Evolutionary conservation across 345 rosid species (phyloP).

Genomic region (Hevea brasiliensis): DNA sequence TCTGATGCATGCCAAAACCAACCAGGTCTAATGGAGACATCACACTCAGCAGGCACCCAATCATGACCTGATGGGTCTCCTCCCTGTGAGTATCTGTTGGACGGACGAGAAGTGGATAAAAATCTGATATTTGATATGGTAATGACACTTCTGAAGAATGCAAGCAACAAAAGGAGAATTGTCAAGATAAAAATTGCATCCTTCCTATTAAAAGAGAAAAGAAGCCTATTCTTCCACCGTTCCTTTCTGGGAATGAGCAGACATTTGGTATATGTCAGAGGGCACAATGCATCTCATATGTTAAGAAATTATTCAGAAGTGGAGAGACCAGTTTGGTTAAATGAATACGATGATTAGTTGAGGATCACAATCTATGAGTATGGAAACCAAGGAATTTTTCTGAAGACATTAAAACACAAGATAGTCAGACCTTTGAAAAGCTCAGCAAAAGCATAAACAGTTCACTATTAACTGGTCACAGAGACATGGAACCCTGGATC

Average conservation of each 20-base stretch:
- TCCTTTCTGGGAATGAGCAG: neutral
- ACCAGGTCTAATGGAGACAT: constrained; percentile 84
- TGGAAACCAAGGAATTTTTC: neutral
- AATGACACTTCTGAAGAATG: neutral
- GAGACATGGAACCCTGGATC: neutral
- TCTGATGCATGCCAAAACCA: constrained; percentile 96
- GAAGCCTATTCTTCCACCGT: neutral
- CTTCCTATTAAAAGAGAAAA: neutral
- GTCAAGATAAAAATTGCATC: neutral
- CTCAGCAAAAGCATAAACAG: neutral
- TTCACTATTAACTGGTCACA: neutral
- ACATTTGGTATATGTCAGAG: neutral
- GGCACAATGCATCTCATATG: neutral
- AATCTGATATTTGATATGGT: neutral
- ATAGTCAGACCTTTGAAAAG: neutral
- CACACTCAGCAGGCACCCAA: constrained; percentile 95
- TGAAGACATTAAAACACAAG: neutral
- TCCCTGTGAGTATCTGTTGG: constrained; percentile 47
- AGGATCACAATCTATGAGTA: neutral
- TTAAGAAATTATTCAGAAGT: neutral
- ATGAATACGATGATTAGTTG: neutral
- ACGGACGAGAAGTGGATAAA: constrained; percentile 13
- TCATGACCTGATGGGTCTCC: constrained; percentile 75
- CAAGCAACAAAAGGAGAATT: neutral
- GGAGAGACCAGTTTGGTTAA: neutral